Conservation (phyloP, 495 filamentous ascomycete genomes). For the Hypoxylon lenormandii region DNA sequence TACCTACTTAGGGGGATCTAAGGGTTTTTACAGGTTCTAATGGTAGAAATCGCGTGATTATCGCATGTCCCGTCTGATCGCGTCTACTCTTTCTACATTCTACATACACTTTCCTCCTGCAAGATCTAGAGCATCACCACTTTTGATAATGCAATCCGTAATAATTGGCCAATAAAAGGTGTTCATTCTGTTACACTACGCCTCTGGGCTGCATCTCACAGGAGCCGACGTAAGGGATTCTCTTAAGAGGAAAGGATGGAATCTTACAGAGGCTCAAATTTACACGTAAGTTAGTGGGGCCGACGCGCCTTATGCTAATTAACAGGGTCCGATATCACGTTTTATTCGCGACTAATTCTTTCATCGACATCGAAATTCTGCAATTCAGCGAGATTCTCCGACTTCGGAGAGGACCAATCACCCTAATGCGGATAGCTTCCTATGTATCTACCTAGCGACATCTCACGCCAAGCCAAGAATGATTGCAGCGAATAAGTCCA, state of each 20-base stretch:
- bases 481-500: no score
- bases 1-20: no score
- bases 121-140: constrained; percentile 1
- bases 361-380: no score
- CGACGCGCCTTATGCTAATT: neutral
- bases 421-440: no score
- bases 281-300: neutral
- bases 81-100: constrained; percentile 25
- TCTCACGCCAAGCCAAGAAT: no score
- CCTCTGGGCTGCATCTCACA: no score
- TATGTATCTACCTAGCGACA: no score
- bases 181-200: neutral
- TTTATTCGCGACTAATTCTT: no score
- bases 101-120: constrained; percentile 20
- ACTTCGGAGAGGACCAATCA: no score
- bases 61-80: constrained; percentile 26
- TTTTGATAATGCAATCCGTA: neutral
- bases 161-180: neutral
- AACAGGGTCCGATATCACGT: neutral
- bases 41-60: constrained; percentile 40
- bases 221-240: neutral
- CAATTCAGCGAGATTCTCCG: no score
- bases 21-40: no score
- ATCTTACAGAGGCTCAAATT: neutral
- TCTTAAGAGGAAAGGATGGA: neutral